phyloP scores from a whole-genome alignment of 2,329 filamentous ascomycete species.

The Sporothrix pseudoabietina region DNA sequence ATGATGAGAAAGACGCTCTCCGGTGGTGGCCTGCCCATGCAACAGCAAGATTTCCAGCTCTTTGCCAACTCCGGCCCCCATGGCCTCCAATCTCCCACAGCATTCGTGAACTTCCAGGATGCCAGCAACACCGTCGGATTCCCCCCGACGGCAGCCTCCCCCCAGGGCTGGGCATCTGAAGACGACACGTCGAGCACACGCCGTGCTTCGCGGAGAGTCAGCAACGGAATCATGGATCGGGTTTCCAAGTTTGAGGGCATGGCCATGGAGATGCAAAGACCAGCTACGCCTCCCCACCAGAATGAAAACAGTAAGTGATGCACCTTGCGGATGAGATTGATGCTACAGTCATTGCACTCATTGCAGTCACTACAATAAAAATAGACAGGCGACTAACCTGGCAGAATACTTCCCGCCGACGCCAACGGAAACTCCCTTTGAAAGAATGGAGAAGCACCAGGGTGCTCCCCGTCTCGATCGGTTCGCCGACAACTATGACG shows the following conservation, averaged over 20 bases:
- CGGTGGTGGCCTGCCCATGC: conserved; percentile 34
- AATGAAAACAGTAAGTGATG: conserved; percentile 58
- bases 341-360: no score
- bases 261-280: conserved; percentile 52
- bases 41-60: conserved; percentile 54
- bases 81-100: conserved; percentile 51
- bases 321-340: not conserved
- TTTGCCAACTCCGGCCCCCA: conserved; percentile 49
- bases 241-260: conserved; percentile 62
- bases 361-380: not conserved
- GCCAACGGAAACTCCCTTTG: conserved; percentile 65
- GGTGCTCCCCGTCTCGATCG: conserved; percentile 46
- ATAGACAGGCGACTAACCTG: not conserved
- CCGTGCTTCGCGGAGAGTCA: conserved; percentile 55
- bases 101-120: conserved; percentile 54
- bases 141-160: conserved; percentile 40
- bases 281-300: conserved; percentile 64
- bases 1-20: conserved; percentile 51
- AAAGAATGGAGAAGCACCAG: conserved; percentile 48
- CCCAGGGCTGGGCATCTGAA: conserved; percentile 56
- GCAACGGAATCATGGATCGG: conserved; percentile 63
- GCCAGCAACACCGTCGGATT: conserved; percentile 19
- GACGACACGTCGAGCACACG: conserved; percentile 49
- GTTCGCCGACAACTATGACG: conserved; percentile 64
- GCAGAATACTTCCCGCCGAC: conserved; percentile 67